Base-by-base conservation (phyloP, 176 grass and related monocot species). In the Puya raimondii region DNA sequence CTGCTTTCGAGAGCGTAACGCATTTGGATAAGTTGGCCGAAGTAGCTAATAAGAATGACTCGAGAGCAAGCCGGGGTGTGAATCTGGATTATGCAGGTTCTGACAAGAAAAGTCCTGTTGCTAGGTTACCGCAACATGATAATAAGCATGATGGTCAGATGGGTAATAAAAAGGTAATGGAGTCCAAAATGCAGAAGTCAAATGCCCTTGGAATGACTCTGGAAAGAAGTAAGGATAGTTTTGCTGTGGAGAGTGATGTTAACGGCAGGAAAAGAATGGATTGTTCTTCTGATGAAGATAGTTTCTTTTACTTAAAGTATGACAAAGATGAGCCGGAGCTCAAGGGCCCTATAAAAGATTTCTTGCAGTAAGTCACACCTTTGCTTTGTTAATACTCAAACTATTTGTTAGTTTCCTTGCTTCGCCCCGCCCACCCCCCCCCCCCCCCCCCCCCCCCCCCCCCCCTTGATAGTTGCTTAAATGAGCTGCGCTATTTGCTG, bases 271-370 rank as follows among this genome's bases (percentile, higher is more conserved):
- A 86, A 65, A 86, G 70, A 71, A 79, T 61, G 66, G 82, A 86
- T 47, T 89, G 83, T 85, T 92, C 82, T 65, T 83, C 83, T 12
- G 86, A 93, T 7, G 85, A 86, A 53, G 88, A 91, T 76, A 84
- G 79, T 89, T 85, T 81, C 18, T 80, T 92, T 76, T 92, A 89
- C 59, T 82, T 74, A 68, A 96, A 89, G 66, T 96, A 92, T 70
- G 81, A 87, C 83, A 96, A 96, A 70, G 88, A 89, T 29, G 71
- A 82, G 27, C 86, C 92, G 48, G 92, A 96, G 77, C 68, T 92
- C 63, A 96, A 87, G 82, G 88, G 81, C 77, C 84, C 79, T 73
- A 87, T 96, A 86, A 86, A 80, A 72, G 84, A 92, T 73, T 76
- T 79, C 33, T 77, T 76, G 73, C 85, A 92, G 92, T 96, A 92